Evolutionary conservation across 176 grass and related monocot species (phyloP).

Genomic region (Eremochloa ophiuroides): DNA sequence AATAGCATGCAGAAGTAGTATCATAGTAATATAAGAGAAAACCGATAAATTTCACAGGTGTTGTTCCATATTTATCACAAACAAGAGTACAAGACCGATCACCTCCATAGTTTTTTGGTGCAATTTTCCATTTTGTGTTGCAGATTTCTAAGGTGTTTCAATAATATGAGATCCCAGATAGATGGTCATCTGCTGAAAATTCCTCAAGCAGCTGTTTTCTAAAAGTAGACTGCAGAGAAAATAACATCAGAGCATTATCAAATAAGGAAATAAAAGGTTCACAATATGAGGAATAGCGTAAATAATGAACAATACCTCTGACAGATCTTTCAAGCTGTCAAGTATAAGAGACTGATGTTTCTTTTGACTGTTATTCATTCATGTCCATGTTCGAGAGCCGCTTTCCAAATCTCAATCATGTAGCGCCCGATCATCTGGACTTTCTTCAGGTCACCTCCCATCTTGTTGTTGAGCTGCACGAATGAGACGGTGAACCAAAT

Average conservation of each 20-base stretch:
- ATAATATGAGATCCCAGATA: slow-evolving; percentile 62
- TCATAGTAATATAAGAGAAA: slow-evolving; percentile 27
- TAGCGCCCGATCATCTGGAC: no score
- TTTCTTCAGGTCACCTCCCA: no score
- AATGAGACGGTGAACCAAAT: no score
- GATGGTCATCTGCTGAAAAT: slow-evolving; percentile 66
- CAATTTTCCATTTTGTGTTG: slow-evolving; percentile 21
- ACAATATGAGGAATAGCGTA: background rate
- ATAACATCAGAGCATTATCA: background rate
- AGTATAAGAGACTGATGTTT: slow-evolving; percentile 66
- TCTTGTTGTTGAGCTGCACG: no score
- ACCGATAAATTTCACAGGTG: background rate
- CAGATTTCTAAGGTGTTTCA: slow-evolving; percentile 41
- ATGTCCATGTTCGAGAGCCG: slow-evolving; percentile 56
- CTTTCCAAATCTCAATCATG: no score
- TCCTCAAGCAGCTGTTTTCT: slow-evolving; percentile 81
- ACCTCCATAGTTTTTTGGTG: slow-evolving; percentile 63
- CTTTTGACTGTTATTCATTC: slow-evolving; percentile 62
- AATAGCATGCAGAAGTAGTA: slow-evolving; percentile 51
- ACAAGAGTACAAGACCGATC: slow-evolving; percentile 16
- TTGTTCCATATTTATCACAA: background rate
- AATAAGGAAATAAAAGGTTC: background rate
- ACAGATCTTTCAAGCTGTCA: slow-evolving; percentile 54
- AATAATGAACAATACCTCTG: slow-evolving; percentile 73
- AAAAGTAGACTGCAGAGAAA: slow-evolving; percentile 48